These are phyloP conservation scores for Pleurotus djamor DNA, from an alignment of 768 basidiomycete species.

Conservation along the genomic window DNA sequence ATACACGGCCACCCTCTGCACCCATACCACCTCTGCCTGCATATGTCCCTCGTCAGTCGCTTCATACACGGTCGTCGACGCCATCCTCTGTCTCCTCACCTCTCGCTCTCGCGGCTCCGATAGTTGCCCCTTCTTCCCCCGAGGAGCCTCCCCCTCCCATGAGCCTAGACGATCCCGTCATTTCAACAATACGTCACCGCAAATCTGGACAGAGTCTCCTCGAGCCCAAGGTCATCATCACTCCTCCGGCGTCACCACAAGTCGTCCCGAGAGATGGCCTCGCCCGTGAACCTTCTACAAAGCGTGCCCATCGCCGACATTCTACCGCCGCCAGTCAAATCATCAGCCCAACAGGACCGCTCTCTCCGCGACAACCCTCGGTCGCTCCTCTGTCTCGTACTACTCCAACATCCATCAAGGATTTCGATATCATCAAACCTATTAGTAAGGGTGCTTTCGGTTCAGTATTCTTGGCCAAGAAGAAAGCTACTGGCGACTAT, in stretches of 20 bases:
- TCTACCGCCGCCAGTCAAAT: conserved; percentile 65
- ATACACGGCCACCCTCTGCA: conserved; percentile 20
- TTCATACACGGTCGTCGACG: conserved; percentile 82
- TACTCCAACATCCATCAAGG: conserved; percentile 91
- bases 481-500: conserved; percentile 97
- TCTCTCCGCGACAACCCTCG: conserved; percentile 87
- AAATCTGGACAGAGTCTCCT: conserved; percentile 66
- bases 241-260: conserved; percentile 75
- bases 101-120: conserved; percentile 81
- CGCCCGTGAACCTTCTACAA: conserved; percentile 45
- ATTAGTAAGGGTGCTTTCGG: conserved; percentile 99
- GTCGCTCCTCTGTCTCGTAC: conserved; percentile 75
- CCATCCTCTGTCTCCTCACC: conserved; percentile 89
- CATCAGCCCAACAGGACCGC: conserved; percentile 60
- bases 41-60: conserved; percentile 38
- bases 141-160: conserved; percentile 65
- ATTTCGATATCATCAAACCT: conserved; percentile 99
- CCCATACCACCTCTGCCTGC: conserved; percentile 22
- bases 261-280: conserved; percentile 43
- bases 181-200: conserved; percentile 53
- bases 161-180: conserved; percentile 55
- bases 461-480: conserved; percentile 97
- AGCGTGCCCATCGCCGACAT: conserved; percentile 66
- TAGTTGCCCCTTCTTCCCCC: conserved; percentile 63
- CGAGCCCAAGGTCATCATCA: conserved; percentile 64